Evolutionary conservation across 2,329 filamentous ascomycete genomes (phyloP), one percentile per base, ranked within the genome.

Genomic region (Calonectria pauciramosa): DNA sequence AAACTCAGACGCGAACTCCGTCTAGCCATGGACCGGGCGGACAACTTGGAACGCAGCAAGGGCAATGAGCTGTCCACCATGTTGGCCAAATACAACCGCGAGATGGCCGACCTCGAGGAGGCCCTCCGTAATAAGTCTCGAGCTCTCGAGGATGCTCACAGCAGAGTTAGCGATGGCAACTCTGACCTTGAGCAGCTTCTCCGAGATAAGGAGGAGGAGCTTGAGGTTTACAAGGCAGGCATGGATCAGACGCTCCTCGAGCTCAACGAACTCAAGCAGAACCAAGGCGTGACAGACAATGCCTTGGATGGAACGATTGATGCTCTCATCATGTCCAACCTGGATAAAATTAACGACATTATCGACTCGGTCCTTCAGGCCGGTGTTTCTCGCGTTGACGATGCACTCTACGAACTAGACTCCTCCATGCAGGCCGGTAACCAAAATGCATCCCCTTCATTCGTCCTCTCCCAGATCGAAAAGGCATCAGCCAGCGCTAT

Each of bases 381-480:
- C 64, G 97, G 96, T 79, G 95, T 99, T 28, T 93, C 97, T 81
- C 94, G 97, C 56, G 96, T 99, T 18, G 97, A 99, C 81, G 97
- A 99, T 85, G 96, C 97, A 54, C 89, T 99, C 44, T 99, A 99
- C 86, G 97, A 99, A 85, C 90, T 99, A 54, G 97, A 99, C 85
- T 99, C 97, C 26, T 94, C 94, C 26, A 99, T 99, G 96, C 96
- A 99, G 84, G 97, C 96, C 51, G 97, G 97, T 85, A 99, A 99
- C 87, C 97, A 99, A 87, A 99, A 97, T 82, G 97, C 97, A 1
- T 98, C 96, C 51, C 96, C 97, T 18, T 92, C 96, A 1, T 99
- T 97, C 83, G 96, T 99, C 16, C 89, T 99, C 66, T 99, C 96
- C 2, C 96, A 99, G 84, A 96, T 99, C 73, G 97, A 99, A 84